phyloP scores from a whole-genome alignment of 352 stramenopile genomes.

The Elongisporangium anandrum region DNA sequence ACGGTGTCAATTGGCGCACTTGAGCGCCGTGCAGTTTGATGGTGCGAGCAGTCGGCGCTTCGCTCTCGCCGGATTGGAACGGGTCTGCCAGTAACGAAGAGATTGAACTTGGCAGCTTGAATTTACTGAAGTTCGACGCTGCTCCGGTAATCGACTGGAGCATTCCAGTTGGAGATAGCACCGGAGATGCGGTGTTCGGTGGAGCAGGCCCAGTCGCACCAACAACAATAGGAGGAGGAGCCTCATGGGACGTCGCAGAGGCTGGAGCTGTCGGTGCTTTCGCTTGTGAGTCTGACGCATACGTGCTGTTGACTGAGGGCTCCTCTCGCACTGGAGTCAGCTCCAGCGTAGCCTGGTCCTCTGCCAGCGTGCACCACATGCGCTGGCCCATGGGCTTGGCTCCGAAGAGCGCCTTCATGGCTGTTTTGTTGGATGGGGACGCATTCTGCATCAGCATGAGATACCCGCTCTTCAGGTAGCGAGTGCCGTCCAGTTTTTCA shows the following conservation, averaged over 20 bases:
- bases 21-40: constrained; percentile 56
- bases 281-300: not conserved
- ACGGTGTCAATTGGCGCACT: constrained; percentile 20
- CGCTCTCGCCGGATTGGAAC: constrained; percentile 11
- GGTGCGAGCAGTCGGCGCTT: constrained; percentile 12
- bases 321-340: constrained; percentile 29
- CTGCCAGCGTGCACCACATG: constrained; percentile 50
- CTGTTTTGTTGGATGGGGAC: constrained; percentile 11
- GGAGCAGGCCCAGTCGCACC: no score
- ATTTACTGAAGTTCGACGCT: constrained; percentile 16
- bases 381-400: constrained; percentile 18
- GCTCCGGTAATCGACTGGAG: not conserved
- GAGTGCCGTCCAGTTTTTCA: constrained; percentile 53
- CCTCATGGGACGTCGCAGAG: not conserved
- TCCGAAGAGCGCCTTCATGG: constrained; percentile 30
- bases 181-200: not conserved
- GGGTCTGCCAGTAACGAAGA: constrained; percentile 52
- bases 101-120: constrained; percentile 45
- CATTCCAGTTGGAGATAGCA: not conserved
- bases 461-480: constrained; percentile 38
- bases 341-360: constrained; percentile 57
- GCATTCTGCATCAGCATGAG: constrained; percentile 46
- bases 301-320: not conserved
- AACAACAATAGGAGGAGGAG: not conserved
- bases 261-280: constrained; percentile 1